Conservation (phyloP, 2,329 filamentous ascomycete species). For the Ilyonectria destructans region DNA sequence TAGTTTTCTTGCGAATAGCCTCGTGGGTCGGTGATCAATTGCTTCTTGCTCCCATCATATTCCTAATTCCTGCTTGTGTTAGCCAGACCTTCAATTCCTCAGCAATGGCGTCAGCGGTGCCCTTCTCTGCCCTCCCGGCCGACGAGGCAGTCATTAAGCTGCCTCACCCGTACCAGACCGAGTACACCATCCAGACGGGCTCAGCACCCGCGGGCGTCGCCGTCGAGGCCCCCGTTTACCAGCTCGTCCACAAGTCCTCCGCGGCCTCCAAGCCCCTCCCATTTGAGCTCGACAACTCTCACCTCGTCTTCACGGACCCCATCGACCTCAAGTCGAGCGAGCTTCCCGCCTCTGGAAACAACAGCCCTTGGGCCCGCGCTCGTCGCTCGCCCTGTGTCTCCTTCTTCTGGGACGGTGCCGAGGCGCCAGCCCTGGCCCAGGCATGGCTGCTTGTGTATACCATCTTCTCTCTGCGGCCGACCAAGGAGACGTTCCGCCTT, state of each 20-base stretch:
- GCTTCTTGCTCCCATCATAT: conserved; percentile 3
- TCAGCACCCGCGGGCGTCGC: conserved; percentile 38
- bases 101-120: conserved; percentile 39
- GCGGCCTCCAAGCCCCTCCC: conserved; percentile 50
- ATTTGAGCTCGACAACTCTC: conserved; percentile 52
- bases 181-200: conserved; percentile 60
- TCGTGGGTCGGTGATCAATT: conserved; percentile 25
- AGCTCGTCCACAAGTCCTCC: conserved; percentile 52
- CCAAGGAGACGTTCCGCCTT: conserved; percentile 66
- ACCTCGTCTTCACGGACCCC: conserved; percentile 64
- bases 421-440: conserved; percentile 64
- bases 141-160: conserved; percentile 63
- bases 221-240: conserved; percentile 52
- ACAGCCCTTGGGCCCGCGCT: conserved; percentile 72
- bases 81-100: conserved; percentile 7
- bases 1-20: conserved; percentile 41
- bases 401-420: conserved; percentile 60
- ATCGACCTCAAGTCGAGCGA: conserved; percentile 66
- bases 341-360: conserved; percentile 66
- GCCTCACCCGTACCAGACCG: conserved; percentile 65
- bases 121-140: conserved; percentile 45
- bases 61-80: conserved; percentile 9
- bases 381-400: conserved; percentile 66
- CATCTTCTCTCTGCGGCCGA: conserved; percentile 66
- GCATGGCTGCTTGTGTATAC: conserved; percentile 69